Evolutionary conservation across 495 filamentous ascomycete genomes (phyloP).

Genomic region (Aspergillus saccharolyticus): DNA sequence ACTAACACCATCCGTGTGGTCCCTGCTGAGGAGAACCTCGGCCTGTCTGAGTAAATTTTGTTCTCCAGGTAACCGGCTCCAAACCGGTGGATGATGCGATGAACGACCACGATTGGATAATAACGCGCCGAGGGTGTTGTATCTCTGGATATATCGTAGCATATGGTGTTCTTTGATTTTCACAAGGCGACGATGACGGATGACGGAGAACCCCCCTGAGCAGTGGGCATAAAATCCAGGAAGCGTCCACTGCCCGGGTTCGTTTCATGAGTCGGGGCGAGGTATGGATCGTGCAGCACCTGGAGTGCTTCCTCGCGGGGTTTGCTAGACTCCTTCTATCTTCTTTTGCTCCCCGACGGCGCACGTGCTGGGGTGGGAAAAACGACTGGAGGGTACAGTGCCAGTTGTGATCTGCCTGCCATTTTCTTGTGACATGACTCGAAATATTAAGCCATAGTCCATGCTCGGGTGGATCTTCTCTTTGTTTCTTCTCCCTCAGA

Average conservation of each 20-base stretch:
- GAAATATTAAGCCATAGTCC: background rate
- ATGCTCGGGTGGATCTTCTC: background rate
- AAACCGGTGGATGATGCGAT: constrained; percentile 14
- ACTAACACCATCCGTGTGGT: constrained; percentile 86
- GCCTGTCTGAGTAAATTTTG: constrained; percentile 41
- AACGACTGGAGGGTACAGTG: background rate
- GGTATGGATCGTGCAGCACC: constrained; percentile 5
- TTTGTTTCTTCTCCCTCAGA: background rate
- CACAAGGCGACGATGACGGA: background rate
- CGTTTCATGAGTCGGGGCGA: constrained; percentile 6
- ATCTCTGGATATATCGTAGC: constrained; percentile 16
- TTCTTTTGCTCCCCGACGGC: background rate
- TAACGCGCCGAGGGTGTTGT: constrained; percentile 10
- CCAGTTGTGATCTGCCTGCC: background rate
- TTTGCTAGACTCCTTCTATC: constrained; percentile 1
- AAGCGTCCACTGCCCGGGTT: background rate
- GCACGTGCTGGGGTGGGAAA: background rate
- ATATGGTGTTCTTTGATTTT: constrained; percentile 5
- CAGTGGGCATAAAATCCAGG: constrained; percentile 4
- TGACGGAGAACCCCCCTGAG: background rate
- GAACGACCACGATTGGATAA: constrained; percentile 20
- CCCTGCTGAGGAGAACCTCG: constrained; percentile 61
- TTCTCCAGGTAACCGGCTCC: constrained; percentile 4
- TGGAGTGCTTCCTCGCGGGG: constrained; percentile 1
- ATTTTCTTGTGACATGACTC: background rate